These are phyloP conservation scores for Bryopsis sp. DNA, from an alignment of 139 green algal species.

Conservation along the genomic window DNA sequence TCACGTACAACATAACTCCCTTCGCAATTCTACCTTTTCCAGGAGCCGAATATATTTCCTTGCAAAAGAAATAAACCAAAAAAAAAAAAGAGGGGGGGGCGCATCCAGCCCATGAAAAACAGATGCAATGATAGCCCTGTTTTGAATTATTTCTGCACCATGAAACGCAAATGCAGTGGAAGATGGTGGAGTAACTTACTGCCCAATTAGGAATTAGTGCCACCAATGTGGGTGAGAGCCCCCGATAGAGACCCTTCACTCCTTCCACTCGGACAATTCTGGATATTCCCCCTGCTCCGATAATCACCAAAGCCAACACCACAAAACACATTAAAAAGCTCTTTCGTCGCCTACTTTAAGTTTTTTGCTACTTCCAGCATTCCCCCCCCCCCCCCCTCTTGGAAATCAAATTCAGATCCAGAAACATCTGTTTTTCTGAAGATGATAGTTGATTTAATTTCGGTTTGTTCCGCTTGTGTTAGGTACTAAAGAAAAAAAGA, in stretches of 20 bases:
- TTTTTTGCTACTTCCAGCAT: background rate
- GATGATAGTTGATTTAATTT: background rate
- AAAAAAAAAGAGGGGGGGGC: too few species aligned
- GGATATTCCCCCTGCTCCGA: slow-evolving; percentile 48
- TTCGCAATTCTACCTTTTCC: too few species aligned
- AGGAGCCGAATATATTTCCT: too few species aligned
- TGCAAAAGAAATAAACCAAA: too few species aligned
- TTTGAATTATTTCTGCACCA: too few species aligned
- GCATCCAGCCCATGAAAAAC: too few species aligned
- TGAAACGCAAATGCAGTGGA: too few species aligned
- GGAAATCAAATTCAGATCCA: background rate
- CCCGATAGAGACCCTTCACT: slow-evolving; percentile 74
- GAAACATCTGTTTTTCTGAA: background rate
- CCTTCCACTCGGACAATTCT: slow-evolving; percentile 78
- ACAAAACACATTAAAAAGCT: background rate
- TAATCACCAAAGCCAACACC: background rate
- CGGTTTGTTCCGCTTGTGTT: background rate
- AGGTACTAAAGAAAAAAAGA: background rate
- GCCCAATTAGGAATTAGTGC: slow-evolving; percentile 97
- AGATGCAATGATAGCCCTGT: too few species aligned
- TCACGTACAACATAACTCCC: too few species aligned
- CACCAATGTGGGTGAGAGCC: slow-evolving; percentile 84
- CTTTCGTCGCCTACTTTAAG: background rate
- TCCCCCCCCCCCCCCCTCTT: too few species aligned
- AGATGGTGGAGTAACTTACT: slow-evolving; percentile 41